These are phyloP conservation scores for Gossypium longicalyx DNA, from an alignment of 345 rosid species.

Conservation along the genomic window DNA sequence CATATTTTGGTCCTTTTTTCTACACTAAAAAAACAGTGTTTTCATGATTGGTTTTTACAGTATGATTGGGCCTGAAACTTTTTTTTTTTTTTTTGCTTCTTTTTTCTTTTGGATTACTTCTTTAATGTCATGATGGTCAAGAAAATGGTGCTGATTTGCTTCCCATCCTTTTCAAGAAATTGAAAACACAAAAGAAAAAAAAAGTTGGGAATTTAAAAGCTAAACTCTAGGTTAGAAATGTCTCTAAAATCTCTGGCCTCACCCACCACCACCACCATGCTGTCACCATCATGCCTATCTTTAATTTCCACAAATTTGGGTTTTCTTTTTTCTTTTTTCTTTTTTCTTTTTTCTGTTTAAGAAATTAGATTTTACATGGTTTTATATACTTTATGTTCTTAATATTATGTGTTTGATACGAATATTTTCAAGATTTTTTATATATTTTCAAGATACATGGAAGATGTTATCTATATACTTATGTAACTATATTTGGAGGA, in stretches of 20 bases:
- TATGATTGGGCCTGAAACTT: background rate
- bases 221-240: background rate
- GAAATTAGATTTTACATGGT: no score
- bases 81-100: background rate
- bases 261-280: background rate
- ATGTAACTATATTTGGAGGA: no score
- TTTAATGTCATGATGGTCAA: background rate
- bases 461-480: no score
- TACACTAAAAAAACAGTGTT: background rate
- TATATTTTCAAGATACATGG: no score
- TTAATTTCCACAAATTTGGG: no score
- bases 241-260: no score
- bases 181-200: background rate
- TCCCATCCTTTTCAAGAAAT: background rate
- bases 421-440: no score
- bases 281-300: no score
- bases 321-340: no score
- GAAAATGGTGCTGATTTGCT: background rate
- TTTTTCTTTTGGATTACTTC: constrained; percentile 9
- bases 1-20: background rate
- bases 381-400: no score
- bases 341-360: no score
- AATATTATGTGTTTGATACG: no score
- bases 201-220: background rate
- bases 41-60: background rate